phyloP scores from a whole-genome alignment of 345 rosid genomes.

The Barbarea vulgaris region DNA sequence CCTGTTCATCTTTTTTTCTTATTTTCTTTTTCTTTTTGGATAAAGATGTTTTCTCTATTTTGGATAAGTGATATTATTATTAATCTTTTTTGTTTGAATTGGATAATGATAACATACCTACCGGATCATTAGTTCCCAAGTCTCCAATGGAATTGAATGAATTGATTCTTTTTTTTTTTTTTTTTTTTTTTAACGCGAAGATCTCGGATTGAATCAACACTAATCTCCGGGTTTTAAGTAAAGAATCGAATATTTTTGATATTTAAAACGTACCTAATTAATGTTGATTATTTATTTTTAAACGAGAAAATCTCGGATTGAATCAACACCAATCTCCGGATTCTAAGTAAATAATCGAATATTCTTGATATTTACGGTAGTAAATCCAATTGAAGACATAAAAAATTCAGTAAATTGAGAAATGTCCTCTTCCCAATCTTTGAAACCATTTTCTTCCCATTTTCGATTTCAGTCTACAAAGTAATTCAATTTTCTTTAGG shows the following conservation, averaged over 20 bases:
- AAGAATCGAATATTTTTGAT: neutral
- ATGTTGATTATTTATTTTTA: too few relatives aligned
- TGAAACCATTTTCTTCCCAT: too few relatives aligned
- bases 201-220: neutral
- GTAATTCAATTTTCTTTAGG: too few relatives aligned
- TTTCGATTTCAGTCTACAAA: too few relatives aligned
- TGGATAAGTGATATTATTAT: conserved; percentile 20
- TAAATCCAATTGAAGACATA: too few relatives aligned
- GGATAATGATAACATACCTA: conserved; percentile 1
- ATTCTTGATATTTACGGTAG: too few relatives aligned
- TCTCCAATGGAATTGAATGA: neutral
- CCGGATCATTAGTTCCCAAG: neutral
- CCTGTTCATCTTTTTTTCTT: conserved; percentile 14
- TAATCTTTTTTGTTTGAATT: neutral
- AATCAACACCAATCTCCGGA: too few relatives aligned
- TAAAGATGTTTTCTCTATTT: conserved; percentile 1
- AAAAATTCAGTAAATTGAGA: too few relatives aligned
- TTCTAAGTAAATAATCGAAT: too few relatives aligned
- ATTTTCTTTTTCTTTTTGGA: neutral
- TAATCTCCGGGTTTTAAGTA: neutral
- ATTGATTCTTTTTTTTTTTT: neutral
- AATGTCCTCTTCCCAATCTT: too few relatives aligned
- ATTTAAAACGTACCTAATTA: too few relatives aligned
- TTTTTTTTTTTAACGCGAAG: neutral
- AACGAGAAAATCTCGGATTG: too few relatives aligned